These are phyloP conservation scores for Talaromyces nanjingensis DNA, from an alignment of 495 filamentous ascomycete genomes.

Conservation along the genomic window DNA sequence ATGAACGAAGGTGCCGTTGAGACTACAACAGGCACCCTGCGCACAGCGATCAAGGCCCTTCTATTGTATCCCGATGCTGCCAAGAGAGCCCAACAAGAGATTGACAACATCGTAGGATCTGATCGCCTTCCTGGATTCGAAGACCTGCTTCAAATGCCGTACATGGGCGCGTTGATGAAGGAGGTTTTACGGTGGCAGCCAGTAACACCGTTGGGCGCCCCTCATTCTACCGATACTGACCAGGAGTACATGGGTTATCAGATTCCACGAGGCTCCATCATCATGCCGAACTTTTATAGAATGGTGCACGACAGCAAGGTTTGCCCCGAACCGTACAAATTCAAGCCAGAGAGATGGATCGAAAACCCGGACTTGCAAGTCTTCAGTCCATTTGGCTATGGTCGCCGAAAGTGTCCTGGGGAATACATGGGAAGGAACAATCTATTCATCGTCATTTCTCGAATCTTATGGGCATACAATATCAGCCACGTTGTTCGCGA, in stretches of 20 bases:
- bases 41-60: conserved; percentile 24
- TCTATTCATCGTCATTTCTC: conserved; percentile 49
- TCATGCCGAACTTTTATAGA: conserved; percentile 32
- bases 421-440: conserved; percentile 48
- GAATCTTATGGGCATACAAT: conserved; percentile 52
- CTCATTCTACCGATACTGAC: conserved; percentile 45
- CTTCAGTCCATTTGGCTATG: conserved; percentile 52
- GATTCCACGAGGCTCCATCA: conserved; percentile 47
- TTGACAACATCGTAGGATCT: conserved; percentile 23
- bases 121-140: conserved; percentile 42
- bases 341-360: conserved; percentile 36
- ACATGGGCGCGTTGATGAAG: conserved; percentile 51
- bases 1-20: conserved; percentile 38
- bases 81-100: conserved; percentile 18
- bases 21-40: conserved; percentile 31
- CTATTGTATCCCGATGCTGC: conserved; percentile 14
- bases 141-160: conserved; percentile 36
- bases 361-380: conserved; percentile 31
- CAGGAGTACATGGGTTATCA: conserved; percentile 50
- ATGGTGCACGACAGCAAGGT: conserved; percentile 37
- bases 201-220: conserved; percentile 45
- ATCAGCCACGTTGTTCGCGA: conserved; percentile 17
- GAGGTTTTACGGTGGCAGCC: conserved; percentile 57
- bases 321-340: conserved; percentile 26
- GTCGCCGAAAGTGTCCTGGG: conserved; percentile 53